Percentiles rank a stretch among this genome's conserved stretches.
These are phyloP conservation scores for Cryptococcus sp. DNA, from an alignment of 1,284 basidiomycete genomes.

Conservation along the genomic window DNA sequence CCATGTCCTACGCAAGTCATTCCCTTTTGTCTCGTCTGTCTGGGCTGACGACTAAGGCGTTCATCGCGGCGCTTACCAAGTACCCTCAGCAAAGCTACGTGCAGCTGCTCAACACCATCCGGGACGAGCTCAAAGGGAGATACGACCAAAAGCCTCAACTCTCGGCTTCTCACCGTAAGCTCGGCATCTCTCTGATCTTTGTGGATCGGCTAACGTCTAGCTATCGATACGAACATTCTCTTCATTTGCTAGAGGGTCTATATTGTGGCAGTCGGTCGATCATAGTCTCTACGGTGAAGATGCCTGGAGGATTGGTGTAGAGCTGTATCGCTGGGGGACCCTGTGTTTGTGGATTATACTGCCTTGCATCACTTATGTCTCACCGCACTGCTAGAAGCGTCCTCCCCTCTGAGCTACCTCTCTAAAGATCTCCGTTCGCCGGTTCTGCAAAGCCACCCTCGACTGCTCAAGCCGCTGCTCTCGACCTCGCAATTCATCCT, in stretches of 20 bases:
- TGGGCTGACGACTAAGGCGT: slow-evolving; percentile 3
- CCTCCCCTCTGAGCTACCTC: neutral
- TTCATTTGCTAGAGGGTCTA: slow-evolving; percentile 23
- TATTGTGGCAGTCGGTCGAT: too few relatives aligned
- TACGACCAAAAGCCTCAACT: slow-evolving; percentile 81
- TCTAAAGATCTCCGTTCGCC: neutral
- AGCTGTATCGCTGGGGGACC: too few relatives aligned
- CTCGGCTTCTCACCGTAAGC: slow-evolving; percentile 38
- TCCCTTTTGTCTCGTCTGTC: too few relatives aligned
- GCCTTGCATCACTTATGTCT: too few relatives aligned
- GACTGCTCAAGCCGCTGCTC: neutral
- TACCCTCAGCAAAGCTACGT: slow-evolving; percentile 73
- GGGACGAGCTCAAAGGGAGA: slow-evolving; percentile 53
- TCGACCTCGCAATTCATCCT: neutral
- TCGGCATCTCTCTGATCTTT: neutral
- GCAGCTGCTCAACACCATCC: slow-evolving; percentile 66
- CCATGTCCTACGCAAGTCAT: slow-evolving; percentile 60
- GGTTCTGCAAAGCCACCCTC: neutral
- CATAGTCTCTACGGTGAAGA: too few relatives aligned
- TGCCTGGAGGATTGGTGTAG: too few relatives aligned
- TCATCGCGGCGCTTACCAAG: slow-evolving; percentile 51
- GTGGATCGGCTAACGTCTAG: slow-evolving; percentile 3
- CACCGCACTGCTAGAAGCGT: too few relatives aligned
- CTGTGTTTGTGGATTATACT: too few relatives aligned
- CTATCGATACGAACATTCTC: slow-evolving; percentile 21